phyloP scores from a whole-genome alignment of 352 stramenopile species.

The Chrysophaeum taylorii region DNA sequence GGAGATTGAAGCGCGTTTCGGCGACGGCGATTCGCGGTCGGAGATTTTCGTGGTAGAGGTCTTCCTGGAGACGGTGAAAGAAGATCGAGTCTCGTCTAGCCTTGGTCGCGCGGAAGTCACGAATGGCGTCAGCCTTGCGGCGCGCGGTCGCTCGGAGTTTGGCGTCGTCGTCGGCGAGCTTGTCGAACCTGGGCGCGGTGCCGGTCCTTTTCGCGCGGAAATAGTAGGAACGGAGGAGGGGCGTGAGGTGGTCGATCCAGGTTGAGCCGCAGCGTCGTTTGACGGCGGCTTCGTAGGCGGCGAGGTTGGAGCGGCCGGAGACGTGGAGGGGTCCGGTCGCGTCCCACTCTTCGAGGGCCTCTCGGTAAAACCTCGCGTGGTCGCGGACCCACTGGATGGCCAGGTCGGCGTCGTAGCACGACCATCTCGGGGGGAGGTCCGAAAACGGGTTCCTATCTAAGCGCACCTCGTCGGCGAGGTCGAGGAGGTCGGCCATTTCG shows the following conservation, averaged over 20 bases:
- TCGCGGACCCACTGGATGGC: slow-evolving; percentile 1
- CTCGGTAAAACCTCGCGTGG: neutral
- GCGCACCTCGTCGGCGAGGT: neutral
- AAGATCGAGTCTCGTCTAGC: neutral
- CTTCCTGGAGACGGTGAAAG: neutral
- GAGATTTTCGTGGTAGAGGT: neutral
- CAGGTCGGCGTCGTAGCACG: neutral
- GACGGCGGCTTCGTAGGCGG: slow-evolving; percentile 7
- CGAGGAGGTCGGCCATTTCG: neutral
- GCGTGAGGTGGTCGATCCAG: neutral
- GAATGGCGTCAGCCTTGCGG: neutral
- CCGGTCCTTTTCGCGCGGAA: neutral
- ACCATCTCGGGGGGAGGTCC: neutral
- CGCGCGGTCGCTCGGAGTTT: neutral
- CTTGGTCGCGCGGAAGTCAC: neutral
- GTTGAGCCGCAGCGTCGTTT: neutral
- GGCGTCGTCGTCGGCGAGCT: neutral
- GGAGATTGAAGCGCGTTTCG: neutral
- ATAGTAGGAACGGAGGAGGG: neutral
- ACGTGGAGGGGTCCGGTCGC: neutral
- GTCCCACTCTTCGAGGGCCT: neutral
- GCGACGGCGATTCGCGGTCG: neutral
- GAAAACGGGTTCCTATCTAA: neutral
- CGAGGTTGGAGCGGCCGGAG: neutral
- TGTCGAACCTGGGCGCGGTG: neutral